These are phyloP conservation scores for Botrytis pseudocinerea DNA, from an alignment of 2,329 filamentous ascomycete species.

Conservation along the genomic window DNA sequence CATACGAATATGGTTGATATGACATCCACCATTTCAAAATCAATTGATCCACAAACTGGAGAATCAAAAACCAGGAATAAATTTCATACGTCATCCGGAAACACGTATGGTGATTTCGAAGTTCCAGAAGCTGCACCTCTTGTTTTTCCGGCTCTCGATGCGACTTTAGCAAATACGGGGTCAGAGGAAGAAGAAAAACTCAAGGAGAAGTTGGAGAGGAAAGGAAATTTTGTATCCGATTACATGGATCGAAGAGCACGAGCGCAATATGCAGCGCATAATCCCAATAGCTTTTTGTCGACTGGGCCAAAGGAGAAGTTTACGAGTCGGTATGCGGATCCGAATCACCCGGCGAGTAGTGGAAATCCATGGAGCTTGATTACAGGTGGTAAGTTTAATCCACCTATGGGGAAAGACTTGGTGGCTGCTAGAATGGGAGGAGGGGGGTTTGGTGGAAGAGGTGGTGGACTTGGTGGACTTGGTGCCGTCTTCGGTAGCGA, in stretches of 20 bases:
- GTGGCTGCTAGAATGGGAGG: background rate
- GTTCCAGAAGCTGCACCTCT: constrained; percentile 44
- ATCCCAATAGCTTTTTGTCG: constrained; percentile 46
- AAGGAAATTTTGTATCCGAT: constrained; percentile 41
- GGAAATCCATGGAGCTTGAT: constrained; percentile 49
- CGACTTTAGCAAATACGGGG: background rate
- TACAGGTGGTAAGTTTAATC: constrained; percentile 44
- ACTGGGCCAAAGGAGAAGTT: constrained; percentile 43
- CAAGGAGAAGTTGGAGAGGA: constrained; percentile 39
- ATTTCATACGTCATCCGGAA: constrained; percentile 37
- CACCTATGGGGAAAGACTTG: background rate
- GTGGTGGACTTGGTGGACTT: background rate
- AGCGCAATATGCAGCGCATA: constrained; percentile 41
- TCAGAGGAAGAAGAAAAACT: constrained; percentile 34
- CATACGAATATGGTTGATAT: constrained; percentile 38
- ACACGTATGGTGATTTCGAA: constrained; percentile 43
- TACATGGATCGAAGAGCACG: constrained; percentile 41
- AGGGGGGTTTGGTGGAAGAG: background rate
- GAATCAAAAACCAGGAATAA: constrained; percentile 17
- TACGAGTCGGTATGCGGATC: constrained; percentile 51
- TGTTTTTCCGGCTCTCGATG: constrained; percentile 44
- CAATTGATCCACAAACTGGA: constrained; percentile 32
- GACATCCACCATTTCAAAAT: constrained; percentile 40
- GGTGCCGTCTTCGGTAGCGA: background rate
- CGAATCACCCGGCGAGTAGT: constrained; percentile 51